Conservation (phyloP, 2,329 filamentous ascomycete genomes). For the Fusarium cicatricum region DNA sequence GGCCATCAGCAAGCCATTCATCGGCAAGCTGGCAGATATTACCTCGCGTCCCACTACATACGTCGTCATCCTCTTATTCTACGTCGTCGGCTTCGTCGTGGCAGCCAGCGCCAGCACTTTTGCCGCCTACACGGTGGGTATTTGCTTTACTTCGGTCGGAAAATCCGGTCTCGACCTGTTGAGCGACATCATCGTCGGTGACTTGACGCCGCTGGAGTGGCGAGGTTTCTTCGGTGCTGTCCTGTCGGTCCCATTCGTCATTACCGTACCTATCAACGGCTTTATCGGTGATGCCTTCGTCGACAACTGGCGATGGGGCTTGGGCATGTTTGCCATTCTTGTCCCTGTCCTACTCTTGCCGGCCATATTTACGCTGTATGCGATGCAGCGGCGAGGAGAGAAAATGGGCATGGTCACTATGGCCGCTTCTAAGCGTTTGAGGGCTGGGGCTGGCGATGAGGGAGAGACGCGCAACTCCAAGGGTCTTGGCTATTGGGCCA, state of each 20-base stretch:
- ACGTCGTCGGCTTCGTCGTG: slow-evolving; percentile 46
- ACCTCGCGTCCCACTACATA: slow-evolving; percentile 52
- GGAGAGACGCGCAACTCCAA: slow-evolving; percentile 23
- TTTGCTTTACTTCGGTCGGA: slow-evolving; percentile 49
- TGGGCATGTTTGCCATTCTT: slow-evolving; percentile 69
- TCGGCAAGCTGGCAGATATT: slow-evolving; percentile 50
- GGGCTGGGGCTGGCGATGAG: slow-evolving; percentile 9
- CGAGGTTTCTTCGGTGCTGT: slow-evolving; percentile 47
- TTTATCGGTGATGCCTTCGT: slow-evolving; percentile 52
- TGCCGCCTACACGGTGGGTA: slow-evolving; percentile 47
- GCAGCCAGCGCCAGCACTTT: slow-evolving; percentile 46
- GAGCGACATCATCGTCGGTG: slow-evolving; percentile 49
- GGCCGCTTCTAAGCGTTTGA: slow-evolving; percentile 36
- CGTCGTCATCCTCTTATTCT: slow-evolving; percentile 50
- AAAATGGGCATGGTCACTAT: slow-evolving; percentile 57
- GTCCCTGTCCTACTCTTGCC: slow-evolving; percentile 65
- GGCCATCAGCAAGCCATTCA: slow-evolving; percentile 51
- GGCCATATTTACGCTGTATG: slow-evolving; percentile 62
- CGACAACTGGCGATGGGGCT: slow-evolving; percentile 67
- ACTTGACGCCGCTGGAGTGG: slow-evolving; percentile 49
- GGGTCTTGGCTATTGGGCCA: slow-evolving; percentile 35
- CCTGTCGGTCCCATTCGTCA: slow-evolving; percentile 43
- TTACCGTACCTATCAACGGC: slow-evolving; percentile 52
- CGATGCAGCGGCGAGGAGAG: slow-evolving; percentile 66
- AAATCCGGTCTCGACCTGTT: slow-evolving; percentile 50